Percentiles rank a stretch among this genome's conserved stretches.
phyloP scores from a whole-genome alignment of 257 asterid species.

The Knoxia roxburghii region DNA sequence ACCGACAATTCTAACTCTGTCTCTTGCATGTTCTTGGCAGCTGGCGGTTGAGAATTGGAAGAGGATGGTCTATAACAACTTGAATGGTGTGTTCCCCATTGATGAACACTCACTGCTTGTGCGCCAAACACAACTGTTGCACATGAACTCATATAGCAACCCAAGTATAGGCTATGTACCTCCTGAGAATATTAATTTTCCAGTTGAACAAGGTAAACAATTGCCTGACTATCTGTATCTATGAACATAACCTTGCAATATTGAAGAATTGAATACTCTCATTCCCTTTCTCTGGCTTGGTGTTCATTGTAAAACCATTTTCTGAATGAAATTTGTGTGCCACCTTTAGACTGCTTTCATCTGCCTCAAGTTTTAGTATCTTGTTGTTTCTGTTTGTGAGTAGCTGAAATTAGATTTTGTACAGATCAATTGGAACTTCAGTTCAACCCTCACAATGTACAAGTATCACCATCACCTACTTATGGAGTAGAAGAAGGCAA shows the following conservation, averaged over 20 bases:
- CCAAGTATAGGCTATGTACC: conserved; percentile 14
- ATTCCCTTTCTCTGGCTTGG: no score
- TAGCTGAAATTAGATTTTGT: not conserved
- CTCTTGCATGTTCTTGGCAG: conserved; percentile 31
- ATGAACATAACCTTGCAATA: not conserved
- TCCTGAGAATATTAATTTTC: conserved; percentile 33
- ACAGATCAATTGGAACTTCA: conserved; percentile 40
- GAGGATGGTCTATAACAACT: conserved; percentile 42
- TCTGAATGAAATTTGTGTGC: not conserved
- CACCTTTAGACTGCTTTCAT: not conserved
- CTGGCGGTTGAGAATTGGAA: conserved; percentile 47
- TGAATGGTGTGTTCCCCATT: conserved; percentile 33
- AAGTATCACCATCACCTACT: conserved; percentile 27
- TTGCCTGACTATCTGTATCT: no score
- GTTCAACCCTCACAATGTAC: conserved; percentile 23
- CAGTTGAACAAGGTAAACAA: conserved; percentile 44
- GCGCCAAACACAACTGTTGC: conserved; percentile 33
- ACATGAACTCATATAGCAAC: conserved; percentile 24
- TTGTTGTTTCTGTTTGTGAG: not conserved
- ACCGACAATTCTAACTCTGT: not conserved
- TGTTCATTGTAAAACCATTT: not conserved
- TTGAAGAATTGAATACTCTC: not conserved
- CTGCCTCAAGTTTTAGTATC: not conserved
- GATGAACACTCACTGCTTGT: conserved; percentile 31
- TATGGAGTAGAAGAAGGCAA: conserved; percentile 28